Base-by-base conservation (phyloP, 2,329 filamentous ascomycete species). In the Pezicula neosporulosa region DNA sequence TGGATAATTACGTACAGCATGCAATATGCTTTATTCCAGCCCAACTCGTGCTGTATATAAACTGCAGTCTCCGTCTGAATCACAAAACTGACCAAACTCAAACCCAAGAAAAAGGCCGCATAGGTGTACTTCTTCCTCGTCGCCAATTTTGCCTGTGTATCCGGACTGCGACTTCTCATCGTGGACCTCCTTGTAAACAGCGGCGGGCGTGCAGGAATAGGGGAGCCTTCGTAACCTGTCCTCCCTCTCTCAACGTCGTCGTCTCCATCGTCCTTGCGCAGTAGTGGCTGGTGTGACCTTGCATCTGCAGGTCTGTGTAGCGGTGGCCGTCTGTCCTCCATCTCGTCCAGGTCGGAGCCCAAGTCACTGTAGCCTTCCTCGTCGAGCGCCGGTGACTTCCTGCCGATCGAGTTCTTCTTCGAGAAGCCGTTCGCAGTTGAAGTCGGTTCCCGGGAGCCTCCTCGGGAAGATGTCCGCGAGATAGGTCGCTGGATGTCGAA, bases 21-120 rank as follows among this genome's bases (percentile, higher is more conserved):
- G 77, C 90, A 96, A 74, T 97, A 99, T n/a, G 94, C 90, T 75
- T 99, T 99, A 73, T 95, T 83, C 94, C 94, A 99, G 57, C 88
- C 85, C 57, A 97, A 73, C 54, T 94, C 85, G 68, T 93, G 86
- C 73, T 97, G 93, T 55, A 99, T 94, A 72, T 97, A 92, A 9
- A 95, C 86, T 10, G 92, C 93, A 49, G 96, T 90, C 76, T 97
- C 93, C 3, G 94, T 97, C 79, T 99, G 94, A 6, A 96, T 77
- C 44, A 90, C 90, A 68, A 99, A 99, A 65, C 89, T 87, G 53
- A 96, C 74, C 64, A 99, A 77, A 66, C 89, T 94, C 60, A 97
- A 67, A 28, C 87, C 72, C 54, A 99, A 78, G 70, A 97, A 97
- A 59, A 91, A 81, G 47, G 81, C 86, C 2, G 94, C 93, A 66